Percentiles rank a stretch among this genome's conserved stretches.
Evolutionary conservation across 805 yeast species (phyloP).

Genomic region (Jamesozyma jinghongensis): DNA sequence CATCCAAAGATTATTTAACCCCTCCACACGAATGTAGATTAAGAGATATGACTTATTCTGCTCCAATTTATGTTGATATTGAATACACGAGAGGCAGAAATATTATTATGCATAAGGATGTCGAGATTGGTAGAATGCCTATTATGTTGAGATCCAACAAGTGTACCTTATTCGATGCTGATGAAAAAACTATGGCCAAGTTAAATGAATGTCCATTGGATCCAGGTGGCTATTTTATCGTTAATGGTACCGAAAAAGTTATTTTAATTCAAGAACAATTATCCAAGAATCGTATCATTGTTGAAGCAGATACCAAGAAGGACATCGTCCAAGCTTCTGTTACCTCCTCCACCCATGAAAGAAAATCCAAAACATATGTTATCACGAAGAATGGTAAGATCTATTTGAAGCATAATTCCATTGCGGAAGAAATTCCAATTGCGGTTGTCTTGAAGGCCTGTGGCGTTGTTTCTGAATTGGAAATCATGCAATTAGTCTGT

Average conservation of each 20-base stretch:
- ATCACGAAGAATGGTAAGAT: slow-evolving; percentile 84
- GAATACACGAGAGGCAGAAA: slow-evolving; percentile 94
- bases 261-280: slow-evolving; percentile 94
- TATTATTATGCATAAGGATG: slow-evolving; percentile 78
- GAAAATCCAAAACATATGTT: slow-evolving; percentile 95
- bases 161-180: slow-evolving; percentile 73
- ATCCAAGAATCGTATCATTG: slow-evolving; percentile 93
- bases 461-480: slow-evolving; percentile 85
- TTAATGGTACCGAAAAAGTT: slow-evolving; percentile 96
- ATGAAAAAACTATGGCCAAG: slow-evolving; percentile 77
- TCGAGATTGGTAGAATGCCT: slow-evolving; percentile 98
- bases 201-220: slow-evolving; percentile 93
- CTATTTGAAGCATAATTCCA: slow-evolving; percentile 89
- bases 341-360: slow-evolving; percentile 95
- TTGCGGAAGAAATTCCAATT: slow-evolving; percentile 91
- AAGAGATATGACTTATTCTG: slow-evolving; percentile 88
- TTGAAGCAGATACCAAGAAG: slow-evolving; percentile 94
- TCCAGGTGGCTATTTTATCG: slow-evolving; percentile 98
- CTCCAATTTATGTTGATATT: slow-evolving; percentile 93
- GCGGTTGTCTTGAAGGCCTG: slow-evolving; percentile 91
- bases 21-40: slow-evolving; percentile 95
- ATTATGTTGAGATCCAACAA: slow-evolving; percentile 91
- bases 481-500: slow-evolving; percentile 88
- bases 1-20: slow-evolving; percentile 47
- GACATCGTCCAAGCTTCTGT: slow-evolving; percentile 94